Evolutionary conservation across 345 rosid genomes (phyloP), one percentile per base, ranked within the genome.

Genomic region (Limnanthes douglasii): DNA sequence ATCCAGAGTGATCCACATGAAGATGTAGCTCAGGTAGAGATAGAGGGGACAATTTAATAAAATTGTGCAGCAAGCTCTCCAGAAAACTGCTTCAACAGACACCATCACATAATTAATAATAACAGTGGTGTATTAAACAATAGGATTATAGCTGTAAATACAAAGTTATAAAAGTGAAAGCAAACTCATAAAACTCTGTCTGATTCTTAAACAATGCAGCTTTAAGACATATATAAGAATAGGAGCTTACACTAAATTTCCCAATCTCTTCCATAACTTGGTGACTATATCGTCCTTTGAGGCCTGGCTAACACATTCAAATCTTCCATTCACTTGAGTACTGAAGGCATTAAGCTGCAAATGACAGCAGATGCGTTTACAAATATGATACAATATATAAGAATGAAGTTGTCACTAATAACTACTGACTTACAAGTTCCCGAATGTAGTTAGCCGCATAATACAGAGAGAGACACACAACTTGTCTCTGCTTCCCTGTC

Each of bases 311-410:
- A 59, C 51, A 59, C 59, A 61, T 43, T 65, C 60, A 70, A 50
- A 53, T 53, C 51, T 60, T 46, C 65, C 72, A 48, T 59, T 55
- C 15, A 83, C 58, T 68, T 84, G 92, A 39, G 86, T 49, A 18
- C 78, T 61, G 65, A 84, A 84, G 50, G 84, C 83, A 56, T 78
- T 84, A 29, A 84, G 81, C 95, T 83, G 43, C 53, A 58, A 19
- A 2, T n/a, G 34, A 23, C 46, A 42, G 27, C 15, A 42, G 41
- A 48, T 37, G 13, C 48, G 25, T 46, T 36, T 56, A 15, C 46
- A 56, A 42, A 5, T 28, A 42, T 3, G 53, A n/a, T 17, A 26
- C 14, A 21, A 32, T 40, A 33, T n/a, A 27, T 15, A 45, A 51
- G 2, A 25, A 21, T 27, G 34, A 31, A 31, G 19, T 16, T 29